Percentiles rank a stretch among this genome's conserved stretches.
Evolutionary conservation across 2,329 filamentous ascomycete species (phyloP).

Genomic region (Chrysoporthe cubensis): DNA sequence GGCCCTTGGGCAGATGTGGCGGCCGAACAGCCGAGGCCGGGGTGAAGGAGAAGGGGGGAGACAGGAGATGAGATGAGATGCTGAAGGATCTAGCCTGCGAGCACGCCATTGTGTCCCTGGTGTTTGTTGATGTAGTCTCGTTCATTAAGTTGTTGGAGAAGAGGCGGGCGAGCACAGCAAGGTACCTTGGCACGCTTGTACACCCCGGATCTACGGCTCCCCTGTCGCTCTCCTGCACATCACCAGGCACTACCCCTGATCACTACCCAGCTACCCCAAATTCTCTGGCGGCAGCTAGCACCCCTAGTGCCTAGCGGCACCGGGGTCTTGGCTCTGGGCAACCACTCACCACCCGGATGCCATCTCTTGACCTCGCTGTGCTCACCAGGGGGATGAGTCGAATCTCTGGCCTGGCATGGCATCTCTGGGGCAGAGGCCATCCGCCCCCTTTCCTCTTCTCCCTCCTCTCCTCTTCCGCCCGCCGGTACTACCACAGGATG

Average conservation of each 20-base stretch:
- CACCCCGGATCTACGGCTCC: background rate
- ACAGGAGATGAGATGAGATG: slow-evolving; percentile 5
- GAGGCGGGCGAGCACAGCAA: too few relatives aligned
- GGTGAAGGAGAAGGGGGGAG: background rate
- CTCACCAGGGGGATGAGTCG: background rate
- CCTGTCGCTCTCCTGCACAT: background rate
- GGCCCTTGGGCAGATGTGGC: background rate
- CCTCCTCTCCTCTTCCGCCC: background rate
- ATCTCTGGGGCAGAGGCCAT: background rate
- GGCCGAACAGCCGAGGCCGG: slow-evolving; percentile 1
- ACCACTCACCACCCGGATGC: background rate
- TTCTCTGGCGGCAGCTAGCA: background rate
- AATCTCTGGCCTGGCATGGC: background rate
- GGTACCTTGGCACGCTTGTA: background rate
- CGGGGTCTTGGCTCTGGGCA: background rate
- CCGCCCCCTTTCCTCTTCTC: background rate
- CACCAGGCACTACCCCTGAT: background rate
- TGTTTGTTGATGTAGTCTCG: background rate
- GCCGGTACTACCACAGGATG: background rate
- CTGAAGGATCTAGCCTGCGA: background rate
- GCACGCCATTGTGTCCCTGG: slow-evolving; percentile 1
- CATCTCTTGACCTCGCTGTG: background rate
- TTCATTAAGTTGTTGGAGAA: background rate
- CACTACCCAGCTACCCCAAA: slow-evolving; percentile 2
- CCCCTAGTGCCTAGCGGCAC: background rate